Evolutionary conservation across 306 rosid species (phyloP).

Genomic region (Trifolium dubium): DNA sequence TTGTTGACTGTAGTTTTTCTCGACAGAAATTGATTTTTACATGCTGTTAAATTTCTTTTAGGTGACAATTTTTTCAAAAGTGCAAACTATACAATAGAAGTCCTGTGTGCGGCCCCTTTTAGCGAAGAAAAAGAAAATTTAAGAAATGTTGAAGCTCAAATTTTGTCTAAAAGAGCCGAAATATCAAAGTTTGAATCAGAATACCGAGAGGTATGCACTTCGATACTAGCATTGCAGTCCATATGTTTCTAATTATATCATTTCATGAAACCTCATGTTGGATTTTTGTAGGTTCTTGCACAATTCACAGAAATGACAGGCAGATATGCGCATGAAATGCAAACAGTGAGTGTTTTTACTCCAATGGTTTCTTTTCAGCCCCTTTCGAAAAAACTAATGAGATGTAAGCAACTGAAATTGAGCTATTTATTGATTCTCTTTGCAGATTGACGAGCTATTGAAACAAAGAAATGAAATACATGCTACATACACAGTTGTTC

Average conservation of each 20-base stretch:
- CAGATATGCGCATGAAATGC: conserved; percentile 94
- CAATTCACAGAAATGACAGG: conserved; percentile 96
- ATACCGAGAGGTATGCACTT: conserved; percentile 79
- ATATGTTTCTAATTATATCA: conserved; percentile 22
- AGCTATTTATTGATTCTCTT: conserved; percentile 23
- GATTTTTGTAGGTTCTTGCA: conserved; percentile 72
- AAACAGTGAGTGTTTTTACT: conserved; percentile 63
- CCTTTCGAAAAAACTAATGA: background rate
- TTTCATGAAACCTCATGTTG: conserved; percentile 32
- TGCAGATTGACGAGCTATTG: conserved; percentile 89
- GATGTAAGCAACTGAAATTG: conserved; percentile 25
- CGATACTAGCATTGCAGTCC: conserved; percentile 35
- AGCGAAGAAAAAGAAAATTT: conserved; percentile 76
- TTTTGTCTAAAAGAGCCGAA: conserved; percentile 88
- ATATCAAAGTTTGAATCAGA: conserved; percentile 93
- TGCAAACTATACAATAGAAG: conserved; percentile 92
- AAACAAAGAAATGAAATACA: conserved; percentile 92
- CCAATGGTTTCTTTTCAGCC: conserved; percentile 1
- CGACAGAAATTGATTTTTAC: conserved; percentile 30
- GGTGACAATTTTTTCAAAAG: conserved; percentile 99
- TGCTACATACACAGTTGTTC: conserved; percentile 72
- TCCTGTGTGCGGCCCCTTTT: conserved; percentile 76
- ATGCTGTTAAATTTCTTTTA: conserved; percentile 44
- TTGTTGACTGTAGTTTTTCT: conserved; percentile 33
- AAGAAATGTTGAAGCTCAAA: conserved; percentile 75